These are phyloP conservation scores for Hortiboletus flavorubellus DNA, from an alignment of 768 basidiomycete genomes.

Conservation along the genomic window DNA sequence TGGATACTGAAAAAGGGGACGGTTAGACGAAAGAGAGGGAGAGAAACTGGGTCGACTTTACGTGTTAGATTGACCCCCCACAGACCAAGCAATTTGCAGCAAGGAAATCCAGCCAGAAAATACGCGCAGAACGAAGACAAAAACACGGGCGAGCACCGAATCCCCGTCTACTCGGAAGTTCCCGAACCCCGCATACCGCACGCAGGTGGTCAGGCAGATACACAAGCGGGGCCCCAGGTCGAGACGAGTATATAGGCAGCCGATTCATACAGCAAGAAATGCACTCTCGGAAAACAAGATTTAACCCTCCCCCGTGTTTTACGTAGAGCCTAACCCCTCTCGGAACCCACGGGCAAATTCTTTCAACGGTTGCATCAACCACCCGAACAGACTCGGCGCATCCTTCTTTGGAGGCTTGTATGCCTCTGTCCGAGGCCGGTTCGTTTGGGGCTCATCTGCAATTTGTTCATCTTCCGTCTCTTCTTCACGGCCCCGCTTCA, in stretches of 20 bases:
- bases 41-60: conserved; percentile 4
- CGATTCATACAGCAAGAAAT: conserved; percentile 4
- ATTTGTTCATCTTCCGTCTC: conserved; percentile 33
- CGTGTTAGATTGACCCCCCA: conserved; percentile 13
- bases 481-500: conserved; percentile 51
- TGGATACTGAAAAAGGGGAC: background rate
- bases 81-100: conserved; percentile 6
- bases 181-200: conserved; percentile 25
- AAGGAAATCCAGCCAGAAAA: conserved; percentile 12
- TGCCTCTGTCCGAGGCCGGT: conserved; percentile 50
- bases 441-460: conserved; percentile 41
- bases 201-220: conserved; percentile 16
- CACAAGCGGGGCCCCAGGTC: background rate
- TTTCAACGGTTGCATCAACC: conserved; percentile 61
- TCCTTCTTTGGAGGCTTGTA: conserved; percentile 45
- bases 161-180: conserved; percentile 22
- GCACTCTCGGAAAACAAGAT: conserved; percentile 1
- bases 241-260: background rate
- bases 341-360: conserved; percentile 67
- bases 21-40: background rate
- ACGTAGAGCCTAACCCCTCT: conserved; percentile 45
- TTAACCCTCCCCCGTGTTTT: background rate
- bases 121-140: conserved; percentile 17
- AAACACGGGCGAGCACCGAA: conserved; percentile 2
- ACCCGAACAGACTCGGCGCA: conserved; percentile 47